phyloP scores from a whole-genome alignment of 352 stramenopile species.

The Phytophthora pseudosyringae region DNA sequence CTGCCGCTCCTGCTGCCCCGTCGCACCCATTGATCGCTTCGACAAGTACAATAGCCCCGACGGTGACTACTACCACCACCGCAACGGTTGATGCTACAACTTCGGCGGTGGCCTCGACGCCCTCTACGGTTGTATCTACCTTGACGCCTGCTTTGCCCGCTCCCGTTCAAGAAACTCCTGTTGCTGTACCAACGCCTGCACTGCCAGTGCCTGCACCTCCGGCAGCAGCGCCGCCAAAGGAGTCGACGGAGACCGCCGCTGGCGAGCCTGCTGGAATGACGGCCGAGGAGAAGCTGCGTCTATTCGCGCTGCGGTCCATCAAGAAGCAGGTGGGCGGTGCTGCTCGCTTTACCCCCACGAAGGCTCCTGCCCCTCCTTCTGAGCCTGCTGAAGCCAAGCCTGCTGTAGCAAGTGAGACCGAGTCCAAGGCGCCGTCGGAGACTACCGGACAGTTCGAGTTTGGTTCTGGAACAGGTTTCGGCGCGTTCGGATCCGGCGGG shows the following conservation, averaged over 20 bases:
- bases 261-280: constrained; percentile 35
- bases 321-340: constrained; percentile 60
- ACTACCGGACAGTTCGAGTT: constrained; percentile 46
- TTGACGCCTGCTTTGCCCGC: constrained; percentile 25
- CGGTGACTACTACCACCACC: constrained; percentile 24
- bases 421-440: constrained; percentile 21
- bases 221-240: constrained; percentile 14
- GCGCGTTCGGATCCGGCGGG: constrained; percentile 57
- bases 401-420: constrained; percentile 21
- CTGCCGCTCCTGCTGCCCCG: constrained; percentile 13
- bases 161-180: constrained; percentile 20
- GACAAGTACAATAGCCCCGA: constrained; percentile 21
- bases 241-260: constrained; percentile 12
- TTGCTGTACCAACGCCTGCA: constrained; percentile 4
- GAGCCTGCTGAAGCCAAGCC: constrained; percentile 29
- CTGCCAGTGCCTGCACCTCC: constrained; percentile 18
- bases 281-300: constrained; percentile 66
- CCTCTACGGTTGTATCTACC: constrained; percentile 16
- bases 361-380: constrained; percentile 17
- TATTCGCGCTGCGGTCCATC: constrained; percentile 72
- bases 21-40: constrained; percentile 20
- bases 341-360: constrained; percentile 37
- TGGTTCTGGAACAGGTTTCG: constrained; percentile 36
- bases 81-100: constrained; percentile 8
- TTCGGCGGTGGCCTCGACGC: constrained; percentile 8